Base-by-base conservation (phyloP, 441 rosid species). In the Omphalea diandra region DNA sequence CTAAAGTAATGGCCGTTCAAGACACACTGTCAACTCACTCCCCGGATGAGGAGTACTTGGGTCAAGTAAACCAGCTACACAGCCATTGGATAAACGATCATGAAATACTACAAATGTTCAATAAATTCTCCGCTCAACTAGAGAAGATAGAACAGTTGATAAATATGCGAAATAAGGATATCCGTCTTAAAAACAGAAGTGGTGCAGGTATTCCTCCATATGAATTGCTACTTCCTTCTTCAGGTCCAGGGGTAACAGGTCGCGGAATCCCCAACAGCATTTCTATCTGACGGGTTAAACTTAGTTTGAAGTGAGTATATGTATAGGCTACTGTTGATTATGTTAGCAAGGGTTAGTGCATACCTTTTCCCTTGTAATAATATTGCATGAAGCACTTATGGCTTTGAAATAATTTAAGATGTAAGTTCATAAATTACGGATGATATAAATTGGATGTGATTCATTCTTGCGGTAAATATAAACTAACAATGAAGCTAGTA, bases 201-300 rank as follows among this genome's bases (percentile, higher is more conserved):
- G 99, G 97, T 41, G 99, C 97, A 4, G 99, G 99, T 5, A 81
- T 91, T 72, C 97, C 98, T 4, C 97, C 97, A 0, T 94, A 94
- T 26, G 98, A 94, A 70, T 83, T 94, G 72, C 83, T 91, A 12
- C 82, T 88, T 12, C 99, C 96, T 49, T 75, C 91, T 20, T 94
- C 99, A 49, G 85, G 83, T 32, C 90, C 94, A 3, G 97, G 99
- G 40, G 99, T 92, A 57, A 94, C 97, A 0, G 97, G 96, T 63
- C 88, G 97, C 52, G 97, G 99, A 67, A 90, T 94, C 70, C 99
- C 97, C 4, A 94, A 94, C 69, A 90, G 99, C 83, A 78, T 94
- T 69, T 94, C 99, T 5, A 94, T 94, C 46, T 91, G 76, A 89
- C 53, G 33, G 62, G 47, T 57, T 26, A 22, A 12, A 7, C 33